A percentile compares a stretch with the other conserved stretches of the same genome.
Conservation (phyloP, 257 asterid species). For the Solanum chiquidenum region DNA sequence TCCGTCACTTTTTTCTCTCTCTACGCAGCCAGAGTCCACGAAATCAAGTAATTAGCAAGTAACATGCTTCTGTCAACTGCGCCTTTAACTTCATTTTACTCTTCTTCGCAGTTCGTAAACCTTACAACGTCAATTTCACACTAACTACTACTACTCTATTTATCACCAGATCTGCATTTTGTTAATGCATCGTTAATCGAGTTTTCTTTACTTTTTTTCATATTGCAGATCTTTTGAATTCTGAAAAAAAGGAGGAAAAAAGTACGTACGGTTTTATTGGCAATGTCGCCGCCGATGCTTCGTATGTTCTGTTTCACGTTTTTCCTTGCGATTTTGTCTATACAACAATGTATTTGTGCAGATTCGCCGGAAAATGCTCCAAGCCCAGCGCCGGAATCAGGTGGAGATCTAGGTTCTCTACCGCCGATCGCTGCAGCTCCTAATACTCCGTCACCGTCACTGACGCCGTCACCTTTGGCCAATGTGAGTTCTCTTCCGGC, state of each 20-base stretch:
- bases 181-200: neutral
- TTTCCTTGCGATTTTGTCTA: slow-evolving; percentile 10
- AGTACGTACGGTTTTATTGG: neutral
- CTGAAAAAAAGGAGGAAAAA: neutral
- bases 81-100: neutral
- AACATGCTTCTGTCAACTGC: neutral
- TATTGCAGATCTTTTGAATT: neutral
- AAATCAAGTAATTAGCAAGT: neutral
- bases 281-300: neutral
- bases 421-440: slow-evolving; percentile 16
- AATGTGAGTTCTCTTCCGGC: slow-evolving; percentile 14
- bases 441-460: neutral
- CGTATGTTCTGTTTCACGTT: slow-evolving; percentile 5
- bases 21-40: neutral
- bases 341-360: slow-evolving; percentile 11
- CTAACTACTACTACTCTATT: neutral
- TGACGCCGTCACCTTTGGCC: neutral
- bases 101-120: neutral
- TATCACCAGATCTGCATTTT: neutral
- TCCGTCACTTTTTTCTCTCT: neutral
- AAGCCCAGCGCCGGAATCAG: slow-evolving; percentile 32
- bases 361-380: slow-evolving; percentile 25
- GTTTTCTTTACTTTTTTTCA: neutral
- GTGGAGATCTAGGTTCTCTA: slow-evolving; percentile 12
- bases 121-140: neutral